Evolutionary conservation across 371 early-diverging fungal genomes (phyloP).

Genomic region (Apophysomyces trapeziformis): DNA sequence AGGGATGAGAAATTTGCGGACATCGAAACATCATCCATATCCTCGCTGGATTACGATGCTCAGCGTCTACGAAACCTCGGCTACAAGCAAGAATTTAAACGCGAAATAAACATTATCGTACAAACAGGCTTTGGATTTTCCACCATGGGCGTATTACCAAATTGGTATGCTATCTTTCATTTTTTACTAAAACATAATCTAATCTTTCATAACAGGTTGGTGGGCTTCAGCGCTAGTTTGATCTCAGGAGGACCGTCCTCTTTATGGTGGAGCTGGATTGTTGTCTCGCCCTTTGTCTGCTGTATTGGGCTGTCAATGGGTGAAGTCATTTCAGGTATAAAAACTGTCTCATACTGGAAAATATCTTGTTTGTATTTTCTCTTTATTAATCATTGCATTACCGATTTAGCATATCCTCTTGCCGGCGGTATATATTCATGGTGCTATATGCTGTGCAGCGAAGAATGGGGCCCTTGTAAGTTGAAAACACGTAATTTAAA

Average conservation of each 20-base stretch:
- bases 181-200: background rate
- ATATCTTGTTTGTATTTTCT: background rate
- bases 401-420: slow-evolving; percentile 20
- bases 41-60: slow-evolving; percentile 19
- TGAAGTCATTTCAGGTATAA: slow-evolving; percentile 32
- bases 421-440: slow-evolving; percentile 40
- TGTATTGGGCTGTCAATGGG: slow-evolving; percentile 43
- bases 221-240: slow-evolving; percentile 36
- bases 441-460: slow-evolving; percentile 35
- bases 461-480: slow-evolving; percentile 48
- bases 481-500: background rate
- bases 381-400: background rate
- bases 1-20: slow-evolving; percentile 3
- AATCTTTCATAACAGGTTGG: slow-evolving; percentile 14
- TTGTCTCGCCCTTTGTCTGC: slow-evolving; percentile 37
- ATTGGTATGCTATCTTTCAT: slow-evolving; percentile 16
- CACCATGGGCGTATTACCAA: slow-evolving; percentile 32
- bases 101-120: slow-evolving; percentile 29
- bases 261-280: slow-evolving; percentile 44
- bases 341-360: background rate
- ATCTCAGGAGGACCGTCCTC: slow-evolving; percentile 43
- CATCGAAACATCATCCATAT: slow-evolving; percentile 2
- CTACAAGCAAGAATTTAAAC: slow-evolving; percentile 31
- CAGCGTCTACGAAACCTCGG: slow-evolving; percentile 27
- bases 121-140: slow-evolving; percentile 32